phyloP scores from a whole-genome alignment of 2,329 filamentous ascomycete genomes.

The Ophiostoma sp. region DNA sequence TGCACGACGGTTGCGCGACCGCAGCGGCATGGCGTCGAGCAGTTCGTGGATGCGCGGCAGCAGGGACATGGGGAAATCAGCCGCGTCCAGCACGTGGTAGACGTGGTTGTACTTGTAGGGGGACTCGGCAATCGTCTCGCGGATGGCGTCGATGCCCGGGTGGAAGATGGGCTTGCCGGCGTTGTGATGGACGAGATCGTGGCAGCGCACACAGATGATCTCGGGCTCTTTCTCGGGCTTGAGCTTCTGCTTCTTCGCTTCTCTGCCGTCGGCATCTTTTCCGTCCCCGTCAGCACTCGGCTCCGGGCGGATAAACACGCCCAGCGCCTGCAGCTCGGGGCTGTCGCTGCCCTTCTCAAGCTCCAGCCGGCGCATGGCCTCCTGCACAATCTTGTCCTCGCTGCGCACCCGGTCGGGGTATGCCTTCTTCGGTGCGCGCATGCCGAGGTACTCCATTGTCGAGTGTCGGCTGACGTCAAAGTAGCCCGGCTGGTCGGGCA shows the following conservation, averaged over 20 bases:
- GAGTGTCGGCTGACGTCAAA: slow-evolving; percentile 49
- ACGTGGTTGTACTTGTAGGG: slow-evolving; percentile 89
- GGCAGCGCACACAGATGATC: slow-evolving; percentile 82
- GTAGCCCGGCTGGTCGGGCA: slow-evolving; percentile 52
- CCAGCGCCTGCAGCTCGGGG: slow-evolving; percentile 1
- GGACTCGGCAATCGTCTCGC: slow-evolving; percentile 79
- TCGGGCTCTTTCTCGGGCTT: slow-evolving; percentile 23
- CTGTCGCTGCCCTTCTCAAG: slow-evolving; percentile 35
- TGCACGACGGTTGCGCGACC: slow-evolving; percentile 75
- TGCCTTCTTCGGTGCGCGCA: slow-evolving; percentile 29
- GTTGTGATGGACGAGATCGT: slow-evolving; percentile 72
- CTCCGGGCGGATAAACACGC: not conserved
- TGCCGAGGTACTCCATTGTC: slow-evolving; percentile 45
- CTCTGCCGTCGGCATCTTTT: not conserved
- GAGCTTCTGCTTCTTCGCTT: not conserved
- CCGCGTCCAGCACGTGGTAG: slow-evolving; percentile 91
- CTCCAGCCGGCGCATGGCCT: slow-evolving; percentile 42
- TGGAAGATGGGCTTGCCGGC: slow-evolving; percentile 68
- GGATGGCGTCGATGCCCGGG: slow-evolving; percentile 73
- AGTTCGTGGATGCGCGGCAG: slow-evolving; percentile 69
- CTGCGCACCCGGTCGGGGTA: slow-evolving; percentile 6
- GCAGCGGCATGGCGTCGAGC: slow-evolving; percentile 65
- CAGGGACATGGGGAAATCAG: slow-evolving; percentile 93
- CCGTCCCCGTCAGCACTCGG: not conserved
- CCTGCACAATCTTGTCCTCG: slow-evolving; percentile 43